phyloP scores from a whole-genome alignment of 2,329 filamentous ascomycete genomes.

The Ceratocystis harringtonii region DNA sequence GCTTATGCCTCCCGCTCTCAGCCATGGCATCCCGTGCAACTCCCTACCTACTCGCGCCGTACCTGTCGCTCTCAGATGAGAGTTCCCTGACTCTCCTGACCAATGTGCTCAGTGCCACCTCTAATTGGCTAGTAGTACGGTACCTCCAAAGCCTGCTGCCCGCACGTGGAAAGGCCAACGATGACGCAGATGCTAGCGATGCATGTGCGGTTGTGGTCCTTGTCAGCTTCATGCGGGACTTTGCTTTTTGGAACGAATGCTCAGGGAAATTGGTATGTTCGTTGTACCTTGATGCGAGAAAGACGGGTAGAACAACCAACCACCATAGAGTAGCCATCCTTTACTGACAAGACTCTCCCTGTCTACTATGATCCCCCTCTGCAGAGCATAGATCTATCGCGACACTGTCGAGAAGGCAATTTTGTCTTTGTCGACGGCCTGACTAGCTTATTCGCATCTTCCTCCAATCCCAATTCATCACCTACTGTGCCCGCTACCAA shows the following conservation, averaged over 20 bases:
- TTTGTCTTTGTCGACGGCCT: conserved; percentile 68
- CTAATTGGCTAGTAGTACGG: conserved; percentile 51
- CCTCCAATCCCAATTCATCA: neutral
- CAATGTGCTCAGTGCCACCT: conserved; percentile 46
- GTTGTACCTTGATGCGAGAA: conserved; percentile 9
- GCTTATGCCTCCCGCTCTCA: neutral
- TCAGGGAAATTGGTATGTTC: conserved; percentile 45
- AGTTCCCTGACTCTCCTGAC: conserved; percentile 52
- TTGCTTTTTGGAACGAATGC: conserved; percentile 62
- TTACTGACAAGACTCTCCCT: neutral
- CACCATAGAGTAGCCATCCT: neutral
- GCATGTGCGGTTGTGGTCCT: conserved; percentile 46
- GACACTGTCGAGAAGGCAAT: conserved; percentile 38
- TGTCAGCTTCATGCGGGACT: conserved; percentile 69
- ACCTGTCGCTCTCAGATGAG: conserved; percentile 42
- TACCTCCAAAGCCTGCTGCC: conserved; percentile 34
- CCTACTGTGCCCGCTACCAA: conserved; percentile 10
- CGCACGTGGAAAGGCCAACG: conserved; percentile 15
- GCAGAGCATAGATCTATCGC: conserved; percentile 56
- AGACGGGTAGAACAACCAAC: neutral
- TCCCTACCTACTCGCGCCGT: conserved; percentile 50
- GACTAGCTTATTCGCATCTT: conserved; percentile 35
- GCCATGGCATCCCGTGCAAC: conserved; percentile 33
- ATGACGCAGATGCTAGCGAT: conserved; percentile 14
- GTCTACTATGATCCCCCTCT: neutral